A percentile compares a stretch with the other conserved stretches of the same genome.
phyloP scores from a whole-genome alignment of 495 filamentous ascomycete species.

The Talaromyces nanjingensis region DNA sequence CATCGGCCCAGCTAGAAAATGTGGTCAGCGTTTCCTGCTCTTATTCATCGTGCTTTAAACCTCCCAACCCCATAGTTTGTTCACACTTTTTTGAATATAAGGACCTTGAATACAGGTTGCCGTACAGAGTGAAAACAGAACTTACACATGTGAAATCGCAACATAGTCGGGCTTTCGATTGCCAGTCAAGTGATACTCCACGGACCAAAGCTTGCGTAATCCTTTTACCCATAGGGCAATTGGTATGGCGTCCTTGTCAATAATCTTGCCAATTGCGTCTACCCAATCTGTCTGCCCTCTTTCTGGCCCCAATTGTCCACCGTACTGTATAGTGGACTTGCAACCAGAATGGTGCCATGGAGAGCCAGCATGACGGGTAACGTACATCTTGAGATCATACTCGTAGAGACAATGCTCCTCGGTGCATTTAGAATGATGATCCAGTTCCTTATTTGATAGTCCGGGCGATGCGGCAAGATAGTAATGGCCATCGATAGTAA shows the following conservation, averaged over 20 bases:
- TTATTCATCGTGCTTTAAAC: background rate
- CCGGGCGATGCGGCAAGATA: slow-evolving; percentile 2
- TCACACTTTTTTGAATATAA: too few species aligned
- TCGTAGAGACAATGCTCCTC: background rate
- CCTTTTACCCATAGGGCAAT: slow-evolving; percentile 8
- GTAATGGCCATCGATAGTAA: slow-evolving; percentile 2
- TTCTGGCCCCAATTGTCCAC: slow-evolving; percentile 2
- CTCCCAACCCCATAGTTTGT: too few species aligned
- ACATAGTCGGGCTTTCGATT: slow-evolving; percentile 1
- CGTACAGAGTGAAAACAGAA: background rate
- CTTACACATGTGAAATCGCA: slow-evolving; percentile 8
- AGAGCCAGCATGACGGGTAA: background rate
- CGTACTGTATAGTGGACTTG: background rate
- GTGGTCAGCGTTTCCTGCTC: background rate
- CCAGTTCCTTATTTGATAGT: background rate
- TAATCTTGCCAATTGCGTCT: slow-evolving; percentile 3
- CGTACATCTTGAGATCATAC: background rate
- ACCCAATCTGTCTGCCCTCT: slow-evolving; percentile 4
- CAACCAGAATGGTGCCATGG: background rate
- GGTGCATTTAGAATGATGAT: slow-evolving; percentile 4
- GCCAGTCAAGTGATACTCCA: slow-evolving; percentile 3
- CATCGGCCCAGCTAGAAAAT: background rate
- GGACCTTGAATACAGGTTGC: too few species aligned
- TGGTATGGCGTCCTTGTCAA: slow-evolving; percentile 6
- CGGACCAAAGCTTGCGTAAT: slow-evolving; percentile 1